Base-by-base conservation (phyloP, 2,329 filamentous ascomycete species). In the Coniochaeta ligniaria region DNA sequence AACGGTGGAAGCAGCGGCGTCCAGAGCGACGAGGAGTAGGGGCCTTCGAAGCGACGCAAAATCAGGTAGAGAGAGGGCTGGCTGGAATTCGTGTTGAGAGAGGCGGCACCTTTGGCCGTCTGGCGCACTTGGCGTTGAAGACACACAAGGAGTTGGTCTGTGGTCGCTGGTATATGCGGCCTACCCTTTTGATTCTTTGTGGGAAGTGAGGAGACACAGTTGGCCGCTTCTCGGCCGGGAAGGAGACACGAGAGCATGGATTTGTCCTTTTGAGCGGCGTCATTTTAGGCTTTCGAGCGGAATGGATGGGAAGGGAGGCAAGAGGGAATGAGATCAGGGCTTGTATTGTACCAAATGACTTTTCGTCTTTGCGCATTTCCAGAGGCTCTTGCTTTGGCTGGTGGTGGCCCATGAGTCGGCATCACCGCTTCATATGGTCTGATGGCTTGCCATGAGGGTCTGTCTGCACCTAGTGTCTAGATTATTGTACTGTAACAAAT, bases 21-120 rank as follows among this genome's bases (percentile, higher is more conserved):
- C 59, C 79, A 80, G 67, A 85, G 82, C 68, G 82, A 85, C 64
- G 80, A 83, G 62, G 82, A 85, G 57, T 80, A 71, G 54, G 31
- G n/a, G 54, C 22, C 47, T 52, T 28, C 26, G 26, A 31, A 17
- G 43, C 22, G 20, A 22, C 24, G 47, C 17, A 31, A 28, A 28
- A 31, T n/a, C 14, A 31, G n/a, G 47, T 8, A 52, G 47, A 17
- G 12, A 16, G 24, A 3, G 6, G 47, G 4, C 14, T 28, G 16
- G 24, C 4, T 17, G 47, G 47, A 52, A 52, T 3, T 26, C 22
- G 47, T 31, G 47, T 17, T 31, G 47, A 52, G 9, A 24, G 20
- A 24, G 47, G 47, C 24, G 47, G 47, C 24, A 7, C 43, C 4
- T 52, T 31, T 14, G n/a, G 24, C 24, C 38, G 17, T n/a, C 47